Conservation (phyloP, 1,139 yeast genomes). For the Eremothecium cymbalariae region DNA sequence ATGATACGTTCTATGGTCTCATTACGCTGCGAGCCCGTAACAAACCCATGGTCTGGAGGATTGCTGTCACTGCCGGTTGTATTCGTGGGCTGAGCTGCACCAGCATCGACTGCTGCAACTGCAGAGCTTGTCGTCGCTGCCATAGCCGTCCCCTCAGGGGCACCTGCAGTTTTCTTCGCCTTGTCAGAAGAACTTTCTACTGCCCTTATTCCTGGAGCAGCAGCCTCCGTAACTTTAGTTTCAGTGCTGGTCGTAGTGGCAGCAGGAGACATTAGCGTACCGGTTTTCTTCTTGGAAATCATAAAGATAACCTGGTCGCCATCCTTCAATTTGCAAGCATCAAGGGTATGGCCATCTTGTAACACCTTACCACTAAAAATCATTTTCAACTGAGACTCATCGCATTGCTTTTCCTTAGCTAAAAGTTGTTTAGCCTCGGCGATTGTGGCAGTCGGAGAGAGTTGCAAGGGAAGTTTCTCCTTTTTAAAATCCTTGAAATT, state of each 20-base stretch:
- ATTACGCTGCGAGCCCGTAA: constrained; percentile 28
- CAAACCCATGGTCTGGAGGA: constrained; percentile 28
- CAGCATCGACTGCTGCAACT: constrained; percentile 23
- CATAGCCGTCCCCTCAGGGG: constrained; percentile 27
- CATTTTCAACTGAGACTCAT: constrained; percentile 69
- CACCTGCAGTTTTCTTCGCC: constrained; percentile 18
- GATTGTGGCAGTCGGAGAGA: constrained; percentile 64
- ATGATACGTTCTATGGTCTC: constrained; percentile 61
- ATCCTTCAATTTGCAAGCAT: constrained; percentile 67
- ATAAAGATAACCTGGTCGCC: constrained; percentile 89
- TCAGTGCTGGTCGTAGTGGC: constrained; percentile 28
- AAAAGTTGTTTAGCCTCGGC: constrained; percentile 64
- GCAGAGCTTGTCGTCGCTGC: constrained; percentile 26
- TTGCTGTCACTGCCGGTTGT: constrained; percentile 25
- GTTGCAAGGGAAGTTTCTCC: constrained; percentile 73
- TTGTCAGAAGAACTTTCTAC: constrained; percentile 6
- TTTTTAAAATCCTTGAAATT: constrained; percentile 89
- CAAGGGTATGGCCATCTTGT: constrained; percentile 72
- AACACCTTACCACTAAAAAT: constrained; percentile 86
- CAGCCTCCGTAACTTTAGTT: constrained; percentile 19
- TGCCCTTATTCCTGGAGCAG: constrained; percentile 24
- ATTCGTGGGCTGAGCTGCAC: constrained; percentile 28
- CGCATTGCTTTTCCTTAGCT: constrained; percentile 62
- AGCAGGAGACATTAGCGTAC: constrained; percentile 18
- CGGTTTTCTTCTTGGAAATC: constrained; percentile 45